Evolutionary conservation across 371 early-diverging fungal species (phyloP).

Genomic region (Basidiobolus meristosporus): DNA sequence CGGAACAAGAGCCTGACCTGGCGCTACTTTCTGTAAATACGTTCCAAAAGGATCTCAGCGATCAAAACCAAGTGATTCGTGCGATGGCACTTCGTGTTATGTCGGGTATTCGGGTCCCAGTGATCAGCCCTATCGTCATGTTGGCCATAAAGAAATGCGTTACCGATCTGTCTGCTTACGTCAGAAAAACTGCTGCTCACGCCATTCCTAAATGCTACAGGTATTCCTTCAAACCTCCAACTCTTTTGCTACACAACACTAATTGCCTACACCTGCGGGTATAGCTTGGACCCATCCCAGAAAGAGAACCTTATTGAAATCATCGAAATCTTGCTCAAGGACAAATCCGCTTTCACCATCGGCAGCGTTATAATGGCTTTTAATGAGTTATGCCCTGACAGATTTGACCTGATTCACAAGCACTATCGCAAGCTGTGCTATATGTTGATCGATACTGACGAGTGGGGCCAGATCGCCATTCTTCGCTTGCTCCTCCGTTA

Average conservation of each 20-base stretch:
- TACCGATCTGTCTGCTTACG: constrained; percentile 78
- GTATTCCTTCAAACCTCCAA: constrained; percentile 12
- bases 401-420: constrained; percentile 68
- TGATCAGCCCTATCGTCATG: constrained; percentile 76
- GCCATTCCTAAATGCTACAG: constrained; percentile 75
- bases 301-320: constrained; percentile 57
- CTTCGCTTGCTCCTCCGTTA: constrained; percentile 60
- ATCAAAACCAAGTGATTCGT: constrained; percentile 76
- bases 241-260: background rate
- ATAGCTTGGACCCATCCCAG: constrained; percentile 56
- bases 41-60: constrained; percentile 89
- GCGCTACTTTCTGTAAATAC: constrained; percentile 88
- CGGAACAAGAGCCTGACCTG: constrained; percentile 87
- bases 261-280: background rate
- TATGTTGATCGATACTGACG: constrained; percentile 72
- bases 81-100: constrained; percentile 90
- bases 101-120: constrained; percentile 81
- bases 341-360: constrained; percentile 69
- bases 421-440: constrained; percentile 76
- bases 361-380: constrained; percentile 78
- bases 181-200: constrained; percentile 81
- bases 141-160: constrained; percentile 72
- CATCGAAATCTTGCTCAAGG: constrained; percentile 54
- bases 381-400: constrained; percentile 64
- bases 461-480: constrained; percentile 88